Conservation (phyloP, 2,329 filamentous ascomycete genomes). For the Coniochaeta hoffmannii region DNA sequence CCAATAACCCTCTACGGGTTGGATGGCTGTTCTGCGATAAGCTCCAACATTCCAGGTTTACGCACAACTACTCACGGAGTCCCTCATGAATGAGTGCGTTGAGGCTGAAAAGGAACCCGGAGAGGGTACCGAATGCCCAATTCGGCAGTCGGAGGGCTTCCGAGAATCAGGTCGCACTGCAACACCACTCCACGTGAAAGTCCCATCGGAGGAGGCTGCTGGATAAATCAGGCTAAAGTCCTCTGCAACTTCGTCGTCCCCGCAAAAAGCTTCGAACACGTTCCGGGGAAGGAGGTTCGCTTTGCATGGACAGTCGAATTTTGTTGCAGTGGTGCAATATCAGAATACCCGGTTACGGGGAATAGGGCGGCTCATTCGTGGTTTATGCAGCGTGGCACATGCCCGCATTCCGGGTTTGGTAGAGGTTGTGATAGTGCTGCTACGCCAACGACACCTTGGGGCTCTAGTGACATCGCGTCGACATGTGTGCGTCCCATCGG, state of each 20-base stretch:
- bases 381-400: neutral
- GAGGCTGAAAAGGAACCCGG: constrained; percentile 1
- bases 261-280: neutral
- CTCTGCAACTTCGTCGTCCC: neutral
- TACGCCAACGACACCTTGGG: neutral
- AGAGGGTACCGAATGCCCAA: neutral
- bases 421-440: neutral
- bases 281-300: neutral
- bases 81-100: neutral
- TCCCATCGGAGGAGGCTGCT: neutral
- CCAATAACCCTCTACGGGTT: neutral
- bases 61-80: neutral
- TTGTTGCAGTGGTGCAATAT: neutral
- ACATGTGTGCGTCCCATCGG: neutral
- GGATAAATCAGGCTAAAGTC: neutral
- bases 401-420: neutral
- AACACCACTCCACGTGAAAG: neutral
- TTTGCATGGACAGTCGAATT: neutral
- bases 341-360: neutral
- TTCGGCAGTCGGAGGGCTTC: neutral
- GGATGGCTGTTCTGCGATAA: neutral
- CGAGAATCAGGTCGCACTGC: neutral
- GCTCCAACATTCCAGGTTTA: neutral
- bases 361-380: neutral
- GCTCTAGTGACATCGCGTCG: neutral